Conservation (phyloP, 2,329 filamentous ascomycete species). For the Arthrobotrys sinensis region DNA sequence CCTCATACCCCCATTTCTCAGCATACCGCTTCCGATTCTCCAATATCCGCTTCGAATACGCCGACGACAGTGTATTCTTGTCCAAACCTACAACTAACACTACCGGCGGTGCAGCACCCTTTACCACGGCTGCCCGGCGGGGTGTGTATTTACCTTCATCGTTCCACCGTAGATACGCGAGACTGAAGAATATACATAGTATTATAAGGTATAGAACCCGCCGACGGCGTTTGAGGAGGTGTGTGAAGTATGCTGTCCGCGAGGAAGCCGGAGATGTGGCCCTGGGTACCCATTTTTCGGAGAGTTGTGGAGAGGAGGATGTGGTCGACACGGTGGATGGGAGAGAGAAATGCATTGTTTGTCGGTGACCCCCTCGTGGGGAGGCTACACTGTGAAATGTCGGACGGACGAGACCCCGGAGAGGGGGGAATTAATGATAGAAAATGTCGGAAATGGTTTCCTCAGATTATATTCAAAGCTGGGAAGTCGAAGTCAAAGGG, state of each 20-base stretch:
- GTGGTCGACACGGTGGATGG: slow-evolving; percentile 62
- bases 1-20: slow-evolving; percentile 78
- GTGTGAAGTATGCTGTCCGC: slow-evolving; percentile 33
- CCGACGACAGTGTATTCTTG: slow-evolving; percentile 74
- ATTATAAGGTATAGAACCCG: slow-evolving; percentile 62
- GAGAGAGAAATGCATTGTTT: slow-evolving; percentile 64
- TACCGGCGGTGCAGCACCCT: slow-evolving; percentile 70
- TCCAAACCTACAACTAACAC: slow-evolving; percentile 92
- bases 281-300: slow-evolving; percentile 56
- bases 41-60: slow-evolving; percentile 81
- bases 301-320: slow-evolving; percentile 31
- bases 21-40: slow-evolving; percentile 90
- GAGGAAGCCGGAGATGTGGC: slow-evolving; percentile 46
- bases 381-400: not conserved
- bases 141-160: not conserved
- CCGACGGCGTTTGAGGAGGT: slow-evolving; percentile 57
- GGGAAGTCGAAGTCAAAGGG: not conserved
- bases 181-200: slow-evolving; percentile 49
- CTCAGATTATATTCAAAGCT: not conserved
- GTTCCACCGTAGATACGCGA: slow-evolving; percentile 62
- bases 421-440: not conserved
- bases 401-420: not conserved
- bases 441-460: not conserved
- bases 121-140: slow-evolving; percentile 64
- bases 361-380: slow-evolving; percentile 19